Conservation (phyloP, 306 rosid species). For the Vigna radiata region DNA sequence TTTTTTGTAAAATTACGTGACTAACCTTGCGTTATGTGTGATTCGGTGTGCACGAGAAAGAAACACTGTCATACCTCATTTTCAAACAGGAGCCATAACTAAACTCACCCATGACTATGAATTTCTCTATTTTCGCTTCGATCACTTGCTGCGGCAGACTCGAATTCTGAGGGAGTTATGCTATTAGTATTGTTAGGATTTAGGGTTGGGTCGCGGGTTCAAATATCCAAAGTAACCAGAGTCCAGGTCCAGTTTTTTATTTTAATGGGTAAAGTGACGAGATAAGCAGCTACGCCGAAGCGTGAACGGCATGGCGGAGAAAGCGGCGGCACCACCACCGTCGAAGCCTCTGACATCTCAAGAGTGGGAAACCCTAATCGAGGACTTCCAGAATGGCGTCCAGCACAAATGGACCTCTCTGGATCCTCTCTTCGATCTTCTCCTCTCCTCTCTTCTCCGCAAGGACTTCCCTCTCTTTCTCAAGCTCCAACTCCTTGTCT, state of each 20-base stretch:
- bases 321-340: conserved; percentile 47
- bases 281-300: neutral
- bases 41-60: neutral
- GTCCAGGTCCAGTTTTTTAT: too few species aligned
- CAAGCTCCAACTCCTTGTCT: conserved; percentile 69
- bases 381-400: conserved; percentile 77
- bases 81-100: neutral
- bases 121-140: conserved; percentile 3
- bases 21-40: too few species aligned
- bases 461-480: conserved; percentile 72
- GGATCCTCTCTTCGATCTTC: conserved; percentile 64
- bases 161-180: neutral
- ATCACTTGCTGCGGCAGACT: conserved; percentile 29
- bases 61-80: neutral
- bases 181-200: conserved; percentile 37
- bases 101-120: conserved; percentile 39
- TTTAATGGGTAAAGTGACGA: neutral
- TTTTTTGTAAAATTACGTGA: too few species aligned
- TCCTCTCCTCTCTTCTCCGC: conserved; percentile 66
- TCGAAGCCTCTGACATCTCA: conserved; percentile 64
- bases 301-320: conserved; percentile 55
- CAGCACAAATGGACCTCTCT: conserved; percentile 57
- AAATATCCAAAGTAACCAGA: too few species aligned
- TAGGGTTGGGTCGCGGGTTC: conserved; percentile 9
- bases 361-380: conserved; percentile 87